Evolutionary conservation across 2,329 filamentous ascomycete genomes (phyloP), one percentile per base, ranked within the genome.

Genomic region (Venturia oleaginea): DNA sequence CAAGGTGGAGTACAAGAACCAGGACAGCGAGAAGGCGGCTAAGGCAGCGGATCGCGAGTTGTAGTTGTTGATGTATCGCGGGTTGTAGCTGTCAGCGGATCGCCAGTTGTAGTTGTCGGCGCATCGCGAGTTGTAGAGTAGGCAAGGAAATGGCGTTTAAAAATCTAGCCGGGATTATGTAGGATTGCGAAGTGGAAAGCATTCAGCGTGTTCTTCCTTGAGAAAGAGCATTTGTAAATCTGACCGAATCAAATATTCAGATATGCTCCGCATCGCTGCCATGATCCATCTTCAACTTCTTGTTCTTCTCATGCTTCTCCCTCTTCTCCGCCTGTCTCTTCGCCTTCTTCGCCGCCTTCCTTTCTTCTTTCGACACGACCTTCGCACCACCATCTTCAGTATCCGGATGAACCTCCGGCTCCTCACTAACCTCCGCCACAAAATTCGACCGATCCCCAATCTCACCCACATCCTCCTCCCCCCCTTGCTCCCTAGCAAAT

Each of bases 1-100:
- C 69, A 84, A 83, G 72, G 72, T 78, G 40, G 77, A 78, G 64
- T 72, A 72, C 66, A 82, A 84, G 76, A 72, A 73, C 37, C 76
- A 80, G 70, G 83, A 84, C 67, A 80, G 79, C 66, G 78, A 84
- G 62, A 83, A 83, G 72, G 84, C 86, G 38, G 81, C 86, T 67
- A 90, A 88, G 77, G 86, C 89, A 59, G 85, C 84, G 51, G 91
- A 91, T 65, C 84, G 90, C 67, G 91, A 95, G 77, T 75, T 93
- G 37, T 64, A 40, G 48, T 42, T 27, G 22, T 60, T 34, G 46
- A 6, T 13, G 46, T 1, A 32, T 54, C 19, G 38, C 38, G 38
- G 27, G 43, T 30, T 30, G 27, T 59, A 24, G 42, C 6, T 15
- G 46, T 24, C n/a, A n/a, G n/a, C n/a, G n/a, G n/a, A n/a, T n/a